Evolutionary conservation across 2,329 filamentous ascomycete genomes (phyloP).

Genomic region (Calonectria multiphialidica): DNA sequence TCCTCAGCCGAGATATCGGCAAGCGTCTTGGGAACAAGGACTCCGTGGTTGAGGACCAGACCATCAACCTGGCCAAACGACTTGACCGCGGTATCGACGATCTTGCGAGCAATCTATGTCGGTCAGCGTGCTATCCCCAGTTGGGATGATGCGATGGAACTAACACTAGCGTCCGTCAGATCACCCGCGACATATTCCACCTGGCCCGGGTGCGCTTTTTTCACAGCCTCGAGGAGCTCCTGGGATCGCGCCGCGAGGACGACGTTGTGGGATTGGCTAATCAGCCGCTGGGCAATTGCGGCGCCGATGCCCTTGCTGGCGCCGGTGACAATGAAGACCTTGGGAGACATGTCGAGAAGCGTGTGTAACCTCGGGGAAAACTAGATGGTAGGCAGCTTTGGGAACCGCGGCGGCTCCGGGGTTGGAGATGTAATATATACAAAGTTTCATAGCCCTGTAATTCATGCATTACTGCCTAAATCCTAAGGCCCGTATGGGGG

Average conservation of each 20-base stretch:
- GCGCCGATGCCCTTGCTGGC: conserved; percentile 75
- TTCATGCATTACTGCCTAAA: not conserved
- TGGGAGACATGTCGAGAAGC: conserved; percentile 57
- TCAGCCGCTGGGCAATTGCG: conserved; percentile 64
- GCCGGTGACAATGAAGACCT: conserved; percentile 78
- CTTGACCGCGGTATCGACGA: not conserved
- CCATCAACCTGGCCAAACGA: not conserved
- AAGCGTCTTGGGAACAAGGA: not conserved
- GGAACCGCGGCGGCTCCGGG: not conserved
- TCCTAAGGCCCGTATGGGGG: not conserved
- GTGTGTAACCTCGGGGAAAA: not conserved
- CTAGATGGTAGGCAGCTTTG: not conserved
- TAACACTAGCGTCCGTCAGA: not conserved
- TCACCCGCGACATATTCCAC: conserved; percentile 70
- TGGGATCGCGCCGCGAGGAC: conserved; percentile 69
- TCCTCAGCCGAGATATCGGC: not conserved
- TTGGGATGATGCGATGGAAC: not conserved
- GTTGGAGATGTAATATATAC: too few species aligned
- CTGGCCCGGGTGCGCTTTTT: conserved; percentile 58
- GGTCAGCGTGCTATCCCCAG: not conserved
- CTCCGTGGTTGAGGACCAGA: not conserved
- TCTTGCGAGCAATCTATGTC: not conserved
- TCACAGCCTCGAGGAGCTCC: conserved; percentile 62
- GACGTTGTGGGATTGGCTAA: conserved; percentile 68
- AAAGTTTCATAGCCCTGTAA: not conserved